Percentiles rank a stretch among this genome's conserved stretches.
These are phyloP conservation scores for Vigna angularis DNA, from an alignment of 306 rosid species.

Conservation along the genomic window DNA sequence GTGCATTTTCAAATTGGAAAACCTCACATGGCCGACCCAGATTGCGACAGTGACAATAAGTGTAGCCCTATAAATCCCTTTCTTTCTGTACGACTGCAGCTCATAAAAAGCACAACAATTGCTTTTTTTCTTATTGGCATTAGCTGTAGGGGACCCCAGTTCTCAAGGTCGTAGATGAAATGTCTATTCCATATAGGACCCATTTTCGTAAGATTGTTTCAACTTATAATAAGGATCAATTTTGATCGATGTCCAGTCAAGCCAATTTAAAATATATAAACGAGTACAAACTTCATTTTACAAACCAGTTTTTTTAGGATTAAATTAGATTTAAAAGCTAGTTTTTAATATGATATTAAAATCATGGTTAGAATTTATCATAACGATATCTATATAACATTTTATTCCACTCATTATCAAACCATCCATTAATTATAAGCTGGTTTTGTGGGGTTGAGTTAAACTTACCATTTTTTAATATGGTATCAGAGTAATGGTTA, in stretches of 20 bases:
- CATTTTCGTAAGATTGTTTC: neutral
- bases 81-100: neutral
- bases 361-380: too few relatives aligned
- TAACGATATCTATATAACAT: too few relatives aligned
- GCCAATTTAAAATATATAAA: too few relatives aligned
- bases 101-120: slow-evolving; percentile 26
- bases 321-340: accelerated
- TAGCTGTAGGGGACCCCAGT: slow-evolving; percentile 39
- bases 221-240: neutral
- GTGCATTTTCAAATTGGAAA: neutral
- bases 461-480: too few relatives aligned
- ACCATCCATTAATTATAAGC: too few relatives aligned
- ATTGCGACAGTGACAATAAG: slow-evolving; percentile 6
- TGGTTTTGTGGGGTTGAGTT: too few relatives aligned
- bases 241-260: too few relatives aligned
- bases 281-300: too few relatives aligned
- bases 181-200: neutral
- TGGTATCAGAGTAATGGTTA: too few relatives aligned
- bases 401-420: accelerated
- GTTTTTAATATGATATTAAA: too few relatives aligned
- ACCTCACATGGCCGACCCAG: slow-evolving; percentile 39
- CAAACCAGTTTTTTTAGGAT: too few relatives aligned
- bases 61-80: neutral
- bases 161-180: slow-evolving; percentile 18
- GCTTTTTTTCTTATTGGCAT: slow-evolving; percentile 34